These are phyloP conservation scores for Lumnitzera littorea DNA, from an alignment of 345 rosid genomes.

Conservation along the genomic window DNA sequence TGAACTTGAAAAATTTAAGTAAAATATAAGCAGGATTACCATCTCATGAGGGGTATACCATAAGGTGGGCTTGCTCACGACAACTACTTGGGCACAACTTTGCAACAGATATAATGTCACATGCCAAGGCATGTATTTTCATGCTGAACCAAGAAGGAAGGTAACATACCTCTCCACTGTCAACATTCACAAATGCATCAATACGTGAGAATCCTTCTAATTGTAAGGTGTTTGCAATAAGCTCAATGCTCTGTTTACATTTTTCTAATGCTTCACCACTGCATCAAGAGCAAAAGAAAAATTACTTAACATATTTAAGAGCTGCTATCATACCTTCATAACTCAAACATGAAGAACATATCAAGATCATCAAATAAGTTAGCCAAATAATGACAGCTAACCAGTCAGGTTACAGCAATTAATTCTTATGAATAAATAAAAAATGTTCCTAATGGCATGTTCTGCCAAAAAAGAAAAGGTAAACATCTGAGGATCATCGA, in stretches of 20 bases:
- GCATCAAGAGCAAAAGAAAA: slow-evolving; percentile 13
- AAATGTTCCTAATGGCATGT: slow-evolving; percentile 2
- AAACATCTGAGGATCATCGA: slow-evolving; percentile 12
- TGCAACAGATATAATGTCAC: too few relatives aligned
- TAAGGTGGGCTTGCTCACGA: too few relatives aligned
- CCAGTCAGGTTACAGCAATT: background rate
- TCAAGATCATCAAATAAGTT: too few relatives aligned
- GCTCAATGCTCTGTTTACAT: slow-evolving; percentile 67
- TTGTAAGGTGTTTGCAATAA: slow-evolving; percentile 65
- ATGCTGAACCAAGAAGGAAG: too few relatives aligned
- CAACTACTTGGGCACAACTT: too few relatives aligned
- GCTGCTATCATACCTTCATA: too few relatives aligned
- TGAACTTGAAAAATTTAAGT: background rate
- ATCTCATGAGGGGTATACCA: too few relatives aligned
- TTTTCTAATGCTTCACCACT: slow-evolving; percentile 57
- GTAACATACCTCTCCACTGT: slow-evolving; percentile 73
- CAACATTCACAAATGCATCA: slow-evolving; percentile 86
- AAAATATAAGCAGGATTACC: background rate
- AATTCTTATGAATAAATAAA: background rate
- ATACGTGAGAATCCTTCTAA: slow-evolving; percentile 88
- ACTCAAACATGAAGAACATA: too few relatives aligned
- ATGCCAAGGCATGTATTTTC: too few relatives aligned
- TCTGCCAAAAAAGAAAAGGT: background rate
- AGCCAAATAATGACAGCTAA: too few relatives aligned
- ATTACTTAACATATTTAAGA: background rate